Evolutionary conservation across 176 grass and related monocot genomes (phyloP), one percentile per base, ranked within the genome.

Genomic region (Lolium rigidum): DNA sequence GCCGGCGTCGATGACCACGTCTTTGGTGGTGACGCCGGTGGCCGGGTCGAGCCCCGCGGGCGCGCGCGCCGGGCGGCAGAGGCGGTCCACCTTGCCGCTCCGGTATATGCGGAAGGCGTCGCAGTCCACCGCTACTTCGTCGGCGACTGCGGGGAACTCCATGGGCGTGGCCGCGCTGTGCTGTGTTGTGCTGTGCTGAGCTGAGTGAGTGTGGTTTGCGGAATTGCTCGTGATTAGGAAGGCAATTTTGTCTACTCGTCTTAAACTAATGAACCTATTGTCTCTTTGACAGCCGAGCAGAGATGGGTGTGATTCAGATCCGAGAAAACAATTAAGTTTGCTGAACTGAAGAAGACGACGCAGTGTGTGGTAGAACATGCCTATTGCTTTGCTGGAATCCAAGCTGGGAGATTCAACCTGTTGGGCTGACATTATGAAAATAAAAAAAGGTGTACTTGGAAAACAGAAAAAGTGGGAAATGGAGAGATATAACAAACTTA

Each of bases 11-110:
- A 96, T 51, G 38, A 86, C 59, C 13, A 91, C 89, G 80, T 96
- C 94, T 85, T 82, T 91, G 73, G 94, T 88, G 20, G 44, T 38
- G 66, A 93, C 91, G 77, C 87, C 84, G 13, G 89, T 93, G 26
- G 35, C 77, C 6, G 43, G 28, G 18, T 96, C 87, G 17, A 76
- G 56, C 31, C 68, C 73, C 4, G 91, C 35, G 9, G 92, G 86
- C 21, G 37, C 62, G 31, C 72, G 49, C 57, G 28, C 79, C 10
- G 86, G 85, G 10, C 35, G 73, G 25, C 64, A 47, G 26, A 86
- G 78, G n/a, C 92, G 92, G 67, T 90, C 90, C 12, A 97, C 82
- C 58, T 90, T 86, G 75, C 94, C 92, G 64, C 83, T 89, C 62
- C 83, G 85, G 77, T 88, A 93, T 41, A 81, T 59, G 25, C 88